These are phyloP conservation scores for Butyriboletus loyo DNA, from an alignment of 768 basidiomycete species.

Conservation along the genomic window DNA sequence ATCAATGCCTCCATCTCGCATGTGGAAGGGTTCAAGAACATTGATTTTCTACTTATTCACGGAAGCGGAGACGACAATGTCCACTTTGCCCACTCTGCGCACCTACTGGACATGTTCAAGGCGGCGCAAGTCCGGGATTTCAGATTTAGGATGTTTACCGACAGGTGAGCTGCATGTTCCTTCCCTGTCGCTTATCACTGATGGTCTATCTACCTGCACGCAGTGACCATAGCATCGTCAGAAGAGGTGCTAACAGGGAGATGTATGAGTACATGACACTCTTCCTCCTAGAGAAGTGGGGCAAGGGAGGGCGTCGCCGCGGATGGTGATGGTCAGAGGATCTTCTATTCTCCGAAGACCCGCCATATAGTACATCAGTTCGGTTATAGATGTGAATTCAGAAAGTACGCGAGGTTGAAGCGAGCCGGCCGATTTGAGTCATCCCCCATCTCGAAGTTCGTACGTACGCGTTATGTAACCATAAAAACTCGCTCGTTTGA, in stretches of 20 bases:
- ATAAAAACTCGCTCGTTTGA: too few species aligned
- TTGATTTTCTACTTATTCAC: slow-evolving; percentile 83
- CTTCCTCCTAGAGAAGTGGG: slow-evolving; percentile 93
- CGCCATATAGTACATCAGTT: background rate
- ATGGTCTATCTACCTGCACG: slow-evolving; percentile 1
- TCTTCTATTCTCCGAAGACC: too few species aligned
- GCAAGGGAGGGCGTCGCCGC: slow-evolving; percentile 68
- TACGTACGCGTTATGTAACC: too few species aligned
- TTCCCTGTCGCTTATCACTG: background rate
- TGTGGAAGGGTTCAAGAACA: slow-evolving; percentile 80
- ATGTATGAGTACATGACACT: slow-evolving; percentile 82
- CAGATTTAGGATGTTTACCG: slow-evolving; percentile 95
- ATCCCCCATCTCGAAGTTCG: too few species aligned
- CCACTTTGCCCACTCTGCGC: slow-evolving; percentile 89
- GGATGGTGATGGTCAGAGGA: slow-evolving; percentile 44
- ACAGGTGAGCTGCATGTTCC: slow-evolving; percentile 58
- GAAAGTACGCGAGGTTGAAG: too few species aligned
- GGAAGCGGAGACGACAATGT: slow-evolving; percentile 98
- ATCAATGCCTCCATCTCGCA: slow-evolving; percentile 83
- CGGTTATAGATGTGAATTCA: background rate
- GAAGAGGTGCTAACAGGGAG: slow-evolving; percentile 77
- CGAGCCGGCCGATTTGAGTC: too few species aligned
- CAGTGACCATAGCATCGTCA: slow-evolving; percentile 78
- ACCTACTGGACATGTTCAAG: slow-evolving; percentile 92
- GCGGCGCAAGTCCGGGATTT: slow-evolving; percentile 66